Evolutionary conservation across 2,329 filamentous ascomycete genomes (phyloP).

Genomic region (Cytospora paraplurivora): DNA sequence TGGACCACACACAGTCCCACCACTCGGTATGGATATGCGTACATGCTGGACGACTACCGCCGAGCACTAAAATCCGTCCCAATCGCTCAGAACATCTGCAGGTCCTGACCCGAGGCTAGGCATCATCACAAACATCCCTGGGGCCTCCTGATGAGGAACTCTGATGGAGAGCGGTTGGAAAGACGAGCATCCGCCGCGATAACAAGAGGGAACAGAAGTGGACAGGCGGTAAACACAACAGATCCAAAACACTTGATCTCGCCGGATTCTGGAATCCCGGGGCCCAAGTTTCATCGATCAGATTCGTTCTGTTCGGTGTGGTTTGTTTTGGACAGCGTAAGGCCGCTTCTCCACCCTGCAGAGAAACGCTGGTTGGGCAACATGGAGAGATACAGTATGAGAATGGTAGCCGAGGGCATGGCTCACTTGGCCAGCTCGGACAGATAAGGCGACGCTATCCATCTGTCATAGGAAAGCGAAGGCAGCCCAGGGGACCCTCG

Average conservation of each 20-base stretch:
- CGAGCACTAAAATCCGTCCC: conserved; percentile 16
- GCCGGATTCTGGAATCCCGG: conserved; percentile 12
- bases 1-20: conserved; percentile 15
- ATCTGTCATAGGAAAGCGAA: neutral
- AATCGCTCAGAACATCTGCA: conserved; percentile 14
- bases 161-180: conserved; percentile 20
- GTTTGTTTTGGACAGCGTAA: conserved; percentile 17
- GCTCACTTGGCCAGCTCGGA: conserved; percentile 2
- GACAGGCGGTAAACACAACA: conserved; percentile 30
- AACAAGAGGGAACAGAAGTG: conserved; percentile 12
- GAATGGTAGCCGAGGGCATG: conserved; percentile 3
- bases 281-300: conserved; percentile 24
- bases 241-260: conserved; percentile 26
- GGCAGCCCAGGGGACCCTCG: neutral
- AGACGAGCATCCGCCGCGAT: conserved; percentile 23
- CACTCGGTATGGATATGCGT: neutral
- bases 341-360: conserved; percentile 17
- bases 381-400: neutral
- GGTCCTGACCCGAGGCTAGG: conserved; percentile 7
- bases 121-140: conserved; percentile 1
- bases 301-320: conserved; percentile 27
- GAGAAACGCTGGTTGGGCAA: neutral
- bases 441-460: neutral
- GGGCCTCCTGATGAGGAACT: neutral
- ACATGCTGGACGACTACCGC: conserved; percentile 20